Evolutionary conservation across 331 rosid genomes (phyloP).

Genomic region (Malus hybrid): DNA sequence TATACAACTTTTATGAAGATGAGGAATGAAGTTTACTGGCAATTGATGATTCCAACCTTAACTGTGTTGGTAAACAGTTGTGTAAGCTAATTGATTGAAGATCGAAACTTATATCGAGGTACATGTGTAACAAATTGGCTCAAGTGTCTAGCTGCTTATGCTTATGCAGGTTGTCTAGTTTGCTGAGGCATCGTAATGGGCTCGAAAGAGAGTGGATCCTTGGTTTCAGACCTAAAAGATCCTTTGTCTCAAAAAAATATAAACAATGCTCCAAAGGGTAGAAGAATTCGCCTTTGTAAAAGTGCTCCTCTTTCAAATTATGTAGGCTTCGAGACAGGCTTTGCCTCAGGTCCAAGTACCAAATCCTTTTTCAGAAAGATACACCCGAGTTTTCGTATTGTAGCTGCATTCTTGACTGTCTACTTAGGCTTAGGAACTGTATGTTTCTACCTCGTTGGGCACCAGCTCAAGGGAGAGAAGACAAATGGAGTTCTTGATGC

Average conservation of each 20-base stretch:
- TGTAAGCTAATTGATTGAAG: not conserved
- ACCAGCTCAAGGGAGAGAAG: conserved; percentile 35
- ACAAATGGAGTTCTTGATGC: conserved; percentile 41
- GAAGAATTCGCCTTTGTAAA: conserved; percentile 40
- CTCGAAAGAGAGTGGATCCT: conserved; percentile 33
- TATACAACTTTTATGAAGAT: not conserved
- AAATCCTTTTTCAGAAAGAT: conserved; percentile 10
- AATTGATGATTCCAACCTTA: too few relatives aligned
- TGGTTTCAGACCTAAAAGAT: conserved; percentile 25
- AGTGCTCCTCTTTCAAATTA: conserved; percentile 52
- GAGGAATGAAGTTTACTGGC: not conserved
- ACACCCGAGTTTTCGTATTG: conserved; percentile 30
- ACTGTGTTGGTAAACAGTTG: too few relatives aligned
- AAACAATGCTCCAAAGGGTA: conserved; percentile 23
- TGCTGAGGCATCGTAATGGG: conserved; percentile 37
- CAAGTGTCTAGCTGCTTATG: not conserved
- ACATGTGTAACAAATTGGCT: not conserved
- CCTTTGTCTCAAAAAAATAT: conserved; percentile 14
- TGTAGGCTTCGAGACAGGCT: conserved; percentile 1
- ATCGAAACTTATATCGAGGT: not conserved
- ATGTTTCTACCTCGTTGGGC: conserved; percentile 31
- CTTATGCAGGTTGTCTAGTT: conserved; percentile 25
- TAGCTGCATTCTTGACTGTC: conserved; percentile 14
- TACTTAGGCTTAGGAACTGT: conserved; percentile 42
- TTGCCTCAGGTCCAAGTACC: conserved; percentile 15